A percentile compares a stretch with the other conserved stretches of the same genome.
These are phyloP conservation scores for Papiliotrema flavescens DNA, from an alignment of 1,284 basidiomycete genomes.

Conservation along the genomic window DNA sequence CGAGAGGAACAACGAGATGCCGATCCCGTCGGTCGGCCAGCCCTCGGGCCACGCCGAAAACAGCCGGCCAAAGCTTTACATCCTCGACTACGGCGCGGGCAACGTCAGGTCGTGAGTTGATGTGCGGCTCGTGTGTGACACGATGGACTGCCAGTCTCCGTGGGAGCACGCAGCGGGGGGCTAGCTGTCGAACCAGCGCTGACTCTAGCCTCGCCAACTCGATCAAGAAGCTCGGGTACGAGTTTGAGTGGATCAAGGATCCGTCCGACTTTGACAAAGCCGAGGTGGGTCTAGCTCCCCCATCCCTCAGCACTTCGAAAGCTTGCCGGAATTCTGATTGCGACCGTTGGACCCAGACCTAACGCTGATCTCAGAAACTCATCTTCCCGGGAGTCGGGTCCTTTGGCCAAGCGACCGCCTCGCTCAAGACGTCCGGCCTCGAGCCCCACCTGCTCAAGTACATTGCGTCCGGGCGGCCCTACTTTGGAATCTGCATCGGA, in stretches of 20 bases:
- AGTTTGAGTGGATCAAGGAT: constrained; percentile 84
- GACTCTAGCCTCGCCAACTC: constrained; percentile 75
- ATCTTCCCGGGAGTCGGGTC: constrained; percentile 98
- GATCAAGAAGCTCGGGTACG: constrained; percentile 76
- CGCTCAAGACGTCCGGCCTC: constrained; percentile 70
- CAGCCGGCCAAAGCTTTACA: constrained; percentile 59
- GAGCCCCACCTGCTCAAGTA: constrained; percentile 78
- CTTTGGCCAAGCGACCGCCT: constrained; percentile 81
- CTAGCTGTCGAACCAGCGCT: neutral
- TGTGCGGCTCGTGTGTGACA: neutral
- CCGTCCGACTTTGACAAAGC: constrained; percentile 85
- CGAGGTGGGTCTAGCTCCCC: constrained; percentile 61
- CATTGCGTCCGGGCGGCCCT: constrained; percentile 84
- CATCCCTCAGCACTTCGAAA: no score
- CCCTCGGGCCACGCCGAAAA: constrained; percentile 25
- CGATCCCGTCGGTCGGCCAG: constrained; percentile 30
- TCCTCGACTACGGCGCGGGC: constrained; percentile 94
- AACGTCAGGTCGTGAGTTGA: constrained; percentile 69
- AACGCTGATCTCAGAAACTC: constrained; percentile 62
- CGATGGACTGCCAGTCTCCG: neutral
- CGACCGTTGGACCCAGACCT: no score
- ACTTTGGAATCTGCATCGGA: constrained; percentile 97
- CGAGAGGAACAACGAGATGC: constrained; percentile 13
- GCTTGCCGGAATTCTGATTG: no score
- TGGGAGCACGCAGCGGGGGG: no score